phyloP scores from a whole-genome alignment of 202 grass and related monocot species.

The Panicum hallii region DNA sequence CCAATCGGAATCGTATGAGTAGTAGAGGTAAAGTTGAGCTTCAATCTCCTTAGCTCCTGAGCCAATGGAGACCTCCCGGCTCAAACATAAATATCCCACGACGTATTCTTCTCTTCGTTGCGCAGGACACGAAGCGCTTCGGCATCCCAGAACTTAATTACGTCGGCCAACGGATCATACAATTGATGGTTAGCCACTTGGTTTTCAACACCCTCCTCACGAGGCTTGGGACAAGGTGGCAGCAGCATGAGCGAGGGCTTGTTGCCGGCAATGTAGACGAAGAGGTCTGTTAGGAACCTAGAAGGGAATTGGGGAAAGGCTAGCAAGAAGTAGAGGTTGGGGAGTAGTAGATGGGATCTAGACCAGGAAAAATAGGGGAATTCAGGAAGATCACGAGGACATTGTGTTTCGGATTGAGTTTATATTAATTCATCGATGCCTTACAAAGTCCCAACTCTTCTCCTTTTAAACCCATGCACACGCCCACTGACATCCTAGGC shows the following conservation, averaged over 20 bases:
- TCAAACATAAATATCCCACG: neutral
- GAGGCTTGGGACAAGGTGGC: neutral
- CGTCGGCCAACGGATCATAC: neutral
- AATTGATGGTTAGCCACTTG: neutral
- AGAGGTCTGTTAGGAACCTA: neutral
- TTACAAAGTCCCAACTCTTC: too few species aligned
- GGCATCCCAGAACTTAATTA: neutral
- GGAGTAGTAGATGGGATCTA: too few species aligned
- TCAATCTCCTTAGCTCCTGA: neutral
- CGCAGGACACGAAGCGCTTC: neutral
- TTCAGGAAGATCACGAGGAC: too few species aligned
- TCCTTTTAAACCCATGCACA: too few species aligned
- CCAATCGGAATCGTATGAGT: neutral
- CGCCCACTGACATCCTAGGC: too few species aligned
- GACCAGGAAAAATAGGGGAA: too few species aligned
- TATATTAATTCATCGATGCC: too few species aligned
- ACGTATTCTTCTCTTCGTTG: neutral
- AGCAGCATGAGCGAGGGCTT: neutral
- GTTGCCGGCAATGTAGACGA: neutral
- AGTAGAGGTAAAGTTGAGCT: neutral
- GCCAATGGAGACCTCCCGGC: neutral
- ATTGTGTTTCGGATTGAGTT: too few species aligned
- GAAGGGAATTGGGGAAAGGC: too few species aligned
- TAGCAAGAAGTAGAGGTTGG: too few species aligned
- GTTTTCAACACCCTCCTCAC: neutral